phyloP scores from a whole-genome alignment of 1,284 basidiomycete species.

The Neotropicomus parvogracilis region DNA sequence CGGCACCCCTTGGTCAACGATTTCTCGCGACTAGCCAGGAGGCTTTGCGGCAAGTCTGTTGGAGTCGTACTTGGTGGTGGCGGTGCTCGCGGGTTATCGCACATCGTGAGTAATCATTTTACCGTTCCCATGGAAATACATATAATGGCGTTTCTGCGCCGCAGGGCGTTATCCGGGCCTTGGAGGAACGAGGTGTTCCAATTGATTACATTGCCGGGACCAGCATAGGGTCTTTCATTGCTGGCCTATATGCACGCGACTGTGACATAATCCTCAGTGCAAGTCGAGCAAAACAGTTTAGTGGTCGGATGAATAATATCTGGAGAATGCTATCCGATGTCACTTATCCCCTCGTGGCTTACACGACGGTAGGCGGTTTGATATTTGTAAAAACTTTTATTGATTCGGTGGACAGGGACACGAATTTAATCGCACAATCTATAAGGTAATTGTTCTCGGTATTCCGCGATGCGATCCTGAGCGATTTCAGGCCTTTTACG shows the following conservation, averaged over 20 bases:
- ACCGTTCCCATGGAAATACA: slow-evolving; percentile 16
- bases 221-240: slow-evolving; percentile 91
- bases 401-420: slow-evolving; percentile 58
- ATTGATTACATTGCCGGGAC: slow-evolving; percentile 90
- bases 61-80: slow-evolving; percentile 95
- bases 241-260: slow-evolving; percentile 94
- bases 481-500: slow-evolving; percentile 73
- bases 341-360: slow-evolving; percentile 95
- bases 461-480: slow-evolving; percentile 6
- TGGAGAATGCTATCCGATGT: slow-evolving; percentile 95
- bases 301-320: slow-evolving; percentile 88
- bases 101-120: slow-evolving; percentile 58
- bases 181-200: slow-evolving; percentile 91
- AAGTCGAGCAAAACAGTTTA: slow-evolving; percentile 89
- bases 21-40: slow-evolving; percentile 87
- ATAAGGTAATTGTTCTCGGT: slow-evolving; percentile 53
- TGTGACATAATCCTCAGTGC: slow-evolving; percentile 86
- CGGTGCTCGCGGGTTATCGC: slow-evolving; percentile 92
- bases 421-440: slow-evolving; percentile 84
- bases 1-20: slow-evolving; percentile 83
- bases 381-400: slow-evolving; percentile 17
- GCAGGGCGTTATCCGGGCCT: slow-evolving; percentile 83
- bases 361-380: slow-evolving; percentile 77
- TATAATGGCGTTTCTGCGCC: slow-evolving; percentile 4
- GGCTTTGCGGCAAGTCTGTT: slow-evolving; percentile 90